Evolutionary conservation across 2,329 filamentous ascomycete species (phyloP).

Genomic region (Neophaeococcomyces aloes): DNA sequence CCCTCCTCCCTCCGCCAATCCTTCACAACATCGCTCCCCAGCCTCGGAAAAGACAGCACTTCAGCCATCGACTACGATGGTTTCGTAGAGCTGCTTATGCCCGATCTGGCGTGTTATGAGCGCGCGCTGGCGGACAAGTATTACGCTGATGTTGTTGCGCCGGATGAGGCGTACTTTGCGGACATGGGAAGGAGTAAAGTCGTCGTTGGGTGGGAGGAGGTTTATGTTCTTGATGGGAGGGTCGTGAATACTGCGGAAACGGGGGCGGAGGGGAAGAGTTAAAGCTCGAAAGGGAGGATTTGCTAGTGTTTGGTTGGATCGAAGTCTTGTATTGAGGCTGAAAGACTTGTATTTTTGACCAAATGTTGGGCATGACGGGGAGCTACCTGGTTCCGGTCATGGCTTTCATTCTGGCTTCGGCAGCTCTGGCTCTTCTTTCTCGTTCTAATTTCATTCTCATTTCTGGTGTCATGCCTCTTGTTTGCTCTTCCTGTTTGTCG

Average conservation of each 20-base stretch:
- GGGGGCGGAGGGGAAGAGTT: too few species aligned
- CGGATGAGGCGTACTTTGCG: conserved; percentile 8
- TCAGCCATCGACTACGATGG: conserved; percentile 7
- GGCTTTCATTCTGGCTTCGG: conserved; percentile 71
- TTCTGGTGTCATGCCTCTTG: conserved; percentile 74
- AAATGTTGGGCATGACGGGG: too few species aligned
- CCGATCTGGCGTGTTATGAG: conserved; percentile 7
- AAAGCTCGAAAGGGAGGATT: too few species aligned
- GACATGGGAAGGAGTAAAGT: conserved; percentile 6
- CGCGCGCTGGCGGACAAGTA: conserved; percentile 1
- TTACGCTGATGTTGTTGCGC: conserved; percentile 6
- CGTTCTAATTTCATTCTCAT: conserved; percentile 75
- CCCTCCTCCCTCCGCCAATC: conserved; percentile 7
- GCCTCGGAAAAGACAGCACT: conserved; percentile 1
- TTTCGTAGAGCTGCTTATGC: conserved; percentile 10
- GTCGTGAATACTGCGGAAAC: neutral
- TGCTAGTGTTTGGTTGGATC: too few species aligned
- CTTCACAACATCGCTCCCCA: conserved; percentile 1
- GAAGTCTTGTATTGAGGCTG: too few species aligned
- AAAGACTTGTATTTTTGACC: too few species aligned
- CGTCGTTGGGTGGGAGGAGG: conserved; percentile 9
- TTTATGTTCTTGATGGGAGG: conserved; percentile 5
- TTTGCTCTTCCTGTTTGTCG: conserved; percentile 74
- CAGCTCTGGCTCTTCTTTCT: conserved; percentile 80
- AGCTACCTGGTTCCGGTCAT: conserved; percentile 40